phyloP scores from a whole-genome alignment of 345 rosid genomes.

The Bruguiera parviflora region DNA sequence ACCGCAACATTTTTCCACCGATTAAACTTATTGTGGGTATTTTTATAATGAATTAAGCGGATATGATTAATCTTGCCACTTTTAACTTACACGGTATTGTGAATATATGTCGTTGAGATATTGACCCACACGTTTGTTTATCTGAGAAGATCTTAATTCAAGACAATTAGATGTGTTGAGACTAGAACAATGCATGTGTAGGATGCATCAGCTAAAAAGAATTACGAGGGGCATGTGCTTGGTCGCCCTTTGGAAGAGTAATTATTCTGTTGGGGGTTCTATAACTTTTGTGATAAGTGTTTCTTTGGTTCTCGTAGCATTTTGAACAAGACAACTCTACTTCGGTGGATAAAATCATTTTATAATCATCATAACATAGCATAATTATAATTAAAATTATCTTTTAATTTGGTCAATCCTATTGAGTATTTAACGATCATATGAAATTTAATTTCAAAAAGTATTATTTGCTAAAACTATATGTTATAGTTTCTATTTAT shows the following conservation, averaged over 20 bases:
- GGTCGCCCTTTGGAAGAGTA: constrained; percentile 4
- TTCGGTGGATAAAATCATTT: too few relatives aligned
- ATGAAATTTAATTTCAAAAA: too few relatives aligned
- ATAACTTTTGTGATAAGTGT: too few relatives aligned
- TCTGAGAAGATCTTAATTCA: neutral
- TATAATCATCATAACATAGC: too few relatives aligned
- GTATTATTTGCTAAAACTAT: too few relatives aligned
- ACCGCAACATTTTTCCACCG: neutral
- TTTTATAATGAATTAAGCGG: neutral
- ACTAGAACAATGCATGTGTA: constrained; percentile 2
- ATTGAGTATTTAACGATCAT: too few relatives aligned
- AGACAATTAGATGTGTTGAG: constrained; percentile 9
- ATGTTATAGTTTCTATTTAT: too few relatives aligned
- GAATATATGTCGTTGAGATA: neutral
- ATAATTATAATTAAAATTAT: too few relatives aligned
- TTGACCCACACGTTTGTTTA: constrained; percentile 33
- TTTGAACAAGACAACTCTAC: too few relatives aligned
- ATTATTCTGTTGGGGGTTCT: constrained; percentile 20
- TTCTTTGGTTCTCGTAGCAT: too few relatives aligned
- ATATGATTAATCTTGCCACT: constrained; percentile 22
- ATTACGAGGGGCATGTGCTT: constrained; percentile 27
- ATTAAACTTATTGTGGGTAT: constrained; percentile 4
- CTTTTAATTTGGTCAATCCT: too few relatives aligned
- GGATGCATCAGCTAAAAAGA: constrained; percentile 25
- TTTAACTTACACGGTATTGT: neutral